phyloP scores from a whole-genome alignment of 345 rosid genomes.

The Reutealis trisperma region DNA sequence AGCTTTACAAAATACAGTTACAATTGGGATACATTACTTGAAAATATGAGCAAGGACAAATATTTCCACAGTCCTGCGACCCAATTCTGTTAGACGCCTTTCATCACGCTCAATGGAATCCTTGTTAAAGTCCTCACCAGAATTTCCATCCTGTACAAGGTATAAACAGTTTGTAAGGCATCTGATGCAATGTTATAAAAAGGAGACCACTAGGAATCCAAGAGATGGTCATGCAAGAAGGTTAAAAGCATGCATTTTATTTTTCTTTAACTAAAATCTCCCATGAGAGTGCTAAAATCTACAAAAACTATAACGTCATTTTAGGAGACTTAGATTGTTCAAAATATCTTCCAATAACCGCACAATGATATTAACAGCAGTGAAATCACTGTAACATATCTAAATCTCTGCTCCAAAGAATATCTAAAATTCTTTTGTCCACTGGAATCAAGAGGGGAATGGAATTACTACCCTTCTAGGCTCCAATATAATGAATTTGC shows the following conservation, averaged over 20 bases:
- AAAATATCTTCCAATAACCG: neutral
- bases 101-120: slow-evolving; percentile 84
- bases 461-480: neutral
- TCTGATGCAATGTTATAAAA: neutral
- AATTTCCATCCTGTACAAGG: slow-evolving; percentile 62
- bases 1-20: neutral
- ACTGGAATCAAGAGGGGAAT: neutral
- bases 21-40: slow-evolving; percentile 49
- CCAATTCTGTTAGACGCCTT: slow-evolving; percentile 86
- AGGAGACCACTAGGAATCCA: neutral
- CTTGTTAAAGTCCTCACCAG: slow-evolving; percentile 76
- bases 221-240: neutral
- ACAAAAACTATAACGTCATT: no score
- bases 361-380: neutral
- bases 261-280: neutral
- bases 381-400: neutral
- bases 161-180: slow-evolving; percentile 15
- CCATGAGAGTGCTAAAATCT: neutral
- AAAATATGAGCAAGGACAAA: slow-evolving; percentile 90
- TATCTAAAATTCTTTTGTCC: no score
- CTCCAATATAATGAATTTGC: neutral
- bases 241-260: neutral
- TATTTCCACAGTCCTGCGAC: slow-evolving; percentile 86
- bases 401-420: neutral
- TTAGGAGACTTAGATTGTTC: neutral